These are phyloP conservation scores for Botrytis sinoallii DNA, from an alignment of 2,329 filamentous ascomycete species.

Conservation along the genomic window DNA sequence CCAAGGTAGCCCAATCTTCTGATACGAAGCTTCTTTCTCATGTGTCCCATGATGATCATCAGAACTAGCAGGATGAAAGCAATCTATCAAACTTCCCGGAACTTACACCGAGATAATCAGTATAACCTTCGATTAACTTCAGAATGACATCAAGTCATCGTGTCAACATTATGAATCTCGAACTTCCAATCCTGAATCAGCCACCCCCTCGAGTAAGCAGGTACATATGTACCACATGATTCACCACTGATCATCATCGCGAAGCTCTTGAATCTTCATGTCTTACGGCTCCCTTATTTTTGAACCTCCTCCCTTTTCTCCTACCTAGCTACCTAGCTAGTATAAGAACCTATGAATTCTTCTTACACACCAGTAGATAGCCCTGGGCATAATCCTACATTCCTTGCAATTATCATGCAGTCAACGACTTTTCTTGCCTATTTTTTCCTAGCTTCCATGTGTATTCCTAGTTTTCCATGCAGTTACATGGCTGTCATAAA, in stretches of 20 bases:
- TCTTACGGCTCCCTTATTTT: not conserved
- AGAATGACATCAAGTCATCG: not conserved
- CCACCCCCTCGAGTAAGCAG: conserved; percentile 3
- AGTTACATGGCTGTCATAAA: conserved; percentile 12
- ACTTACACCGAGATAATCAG: not conserved
- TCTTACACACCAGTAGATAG: not conserved
- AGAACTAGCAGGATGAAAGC: not conserved
- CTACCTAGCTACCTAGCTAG: not conserved
- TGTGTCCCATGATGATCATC: not conserved
- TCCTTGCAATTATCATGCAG: conserved; percentile 18
- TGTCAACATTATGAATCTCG: not conserved
- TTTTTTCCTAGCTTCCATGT: not conserved
- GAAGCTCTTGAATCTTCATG: not conserved
- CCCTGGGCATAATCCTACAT: not conserved
- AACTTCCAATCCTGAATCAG: not conserved
- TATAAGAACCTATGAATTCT: not conserved
- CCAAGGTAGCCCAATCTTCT: not conserved
- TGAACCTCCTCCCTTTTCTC: not conserved
- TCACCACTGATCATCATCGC: not conserved
- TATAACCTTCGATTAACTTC: not conserved
- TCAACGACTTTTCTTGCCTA: not conserved
- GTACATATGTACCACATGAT: not conserved
- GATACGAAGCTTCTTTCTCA: conserved; percentile 10
- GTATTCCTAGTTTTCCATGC: conserved; percentile 5
- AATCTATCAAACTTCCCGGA: not conserved